Base-by-base conservation (phyloP, 75 land plant genomes). In the Ceratopteris richardii region DNA sequence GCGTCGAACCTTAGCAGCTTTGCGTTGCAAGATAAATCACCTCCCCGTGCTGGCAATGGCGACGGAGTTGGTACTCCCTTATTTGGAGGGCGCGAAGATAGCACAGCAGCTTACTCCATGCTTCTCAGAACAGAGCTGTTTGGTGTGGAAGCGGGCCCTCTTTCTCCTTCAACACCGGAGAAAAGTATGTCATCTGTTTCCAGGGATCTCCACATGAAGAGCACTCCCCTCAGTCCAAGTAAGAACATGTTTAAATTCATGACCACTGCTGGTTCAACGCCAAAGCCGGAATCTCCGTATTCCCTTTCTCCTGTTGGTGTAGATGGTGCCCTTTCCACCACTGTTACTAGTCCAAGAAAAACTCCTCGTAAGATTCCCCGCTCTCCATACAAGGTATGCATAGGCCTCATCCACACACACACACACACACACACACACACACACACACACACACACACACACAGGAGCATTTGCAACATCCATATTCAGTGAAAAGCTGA, bases 361-460 rank as follows among this genome's bases (percentile, higher is more conserved):
- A 80, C 82, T 1, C 86, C 97, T 6, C 63, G 99, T 43, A 95
- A 95, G 67, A 81, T 95, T 22, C 86, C 99, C 6, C 80, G 88
- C 69, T 87, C 97, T 20, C 99, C 99, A 14, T 95, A 90, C 61
- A 95, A 95, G 83, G 99, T 86, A 66, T 9, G 43, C 2, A 13
- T 12, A 22, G 3, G 27, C 42, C 42, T 40, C n/a, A n/a, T n/a
- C n/a, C n/a, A n/a, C n/a, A n/a, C n/a, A n/a, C n/a, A n/a, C n/a
- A n/a, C n/a, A n/a, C n/a, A n/a, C n/a, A n/a, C n/a, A n/a, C n/a
- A n/a, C n/a, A n/a, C n/a, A n/a, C n/a, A n/a, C n/a, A n/a, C n/a
- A n/a, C n/a, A n/a, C n/a, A n/a, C n/a, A n/a, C n/a, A n/a, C n/a
- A n/a, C n/a, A n/a, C n/a, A n/a, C n/a, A n/a, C n/a, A n/a, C n/a